Conservation (phyloP, 805 yeast species). For the Schwanniomyces pseudopolymorphus region DNA sequence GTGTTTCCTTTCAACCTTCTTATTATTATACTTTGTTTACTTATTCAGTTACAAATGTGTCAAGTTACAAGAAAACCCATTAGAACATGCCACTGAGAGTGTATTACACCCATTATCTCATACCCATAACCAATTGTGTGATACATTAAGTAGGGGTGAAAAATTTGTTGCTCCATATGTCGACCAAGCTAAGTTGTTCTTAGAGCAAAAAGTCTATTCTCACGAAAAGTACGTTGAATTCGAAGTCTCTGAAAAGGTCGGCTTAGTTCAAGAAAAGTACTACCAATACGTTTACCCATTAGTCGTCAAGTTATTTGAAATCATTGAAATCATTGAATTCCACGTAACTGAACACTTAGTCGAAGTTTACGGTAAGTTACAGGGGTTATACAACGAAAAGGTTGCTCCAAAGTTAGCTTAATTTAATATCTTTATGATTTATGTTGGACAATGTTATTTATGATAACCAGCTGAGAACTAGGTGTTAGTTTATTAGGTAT, state of each 20-base stretch:
- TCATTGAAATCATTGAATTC: slow-evolving; percentile 33
- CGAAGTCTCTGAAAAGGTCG: slow-evolving; percentile 28
- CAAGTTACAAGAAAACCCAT: slow-evolving; percentile 24
- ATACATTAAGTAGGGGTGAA: slow-evolving; percentile 28
- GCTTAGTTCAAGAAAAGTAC: slow-evolving; percentile 20
- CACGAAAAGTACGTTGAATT: slow-evolving; percentile 33
- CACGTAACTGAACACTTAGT: slow-evolving; percentile 25
- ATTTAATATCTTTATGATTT: neutral
- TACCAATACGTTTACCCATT: slow-evolving; percentile 27
- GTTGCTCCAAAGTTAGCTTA: slow-evolving; percentile 18
- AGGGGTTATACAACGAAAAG: slow-evolving; percentile 17
- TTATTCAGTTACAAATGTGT: slow-evolving; percentile 41
- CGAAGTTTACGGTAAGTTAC: slow-evolving; percentile 17
- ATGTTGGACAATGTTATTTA: neutral
- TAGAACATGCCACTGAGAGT: slow-evolving; percentile 28
- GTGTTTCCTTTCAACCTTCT: slow-evolving; percentile 18
- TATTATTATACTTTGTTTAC: slow-evolving; percentile 35
- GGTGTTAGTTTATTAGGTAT: neutral
- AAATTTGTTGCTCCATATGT: slow-evolving; percentile 30
- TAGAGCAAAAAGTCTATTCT: slow-evolving; percentile 39
- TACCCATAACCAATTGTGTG: slow-evolving; percentile 37
- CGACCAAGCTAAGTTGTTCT: slow-evolving; percentile 22
- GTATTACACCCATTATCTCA: slow-evolving; percentile 39
- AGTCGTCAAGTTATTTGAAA: slow-evolving; percentile 30
- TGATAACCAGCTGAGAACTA: neutral